Evolutionary conservation across 345 rosid species (phyloP), one percentile per base, ranked within the genome.

Genomic region (Limnanthes douglasii): DNA sequence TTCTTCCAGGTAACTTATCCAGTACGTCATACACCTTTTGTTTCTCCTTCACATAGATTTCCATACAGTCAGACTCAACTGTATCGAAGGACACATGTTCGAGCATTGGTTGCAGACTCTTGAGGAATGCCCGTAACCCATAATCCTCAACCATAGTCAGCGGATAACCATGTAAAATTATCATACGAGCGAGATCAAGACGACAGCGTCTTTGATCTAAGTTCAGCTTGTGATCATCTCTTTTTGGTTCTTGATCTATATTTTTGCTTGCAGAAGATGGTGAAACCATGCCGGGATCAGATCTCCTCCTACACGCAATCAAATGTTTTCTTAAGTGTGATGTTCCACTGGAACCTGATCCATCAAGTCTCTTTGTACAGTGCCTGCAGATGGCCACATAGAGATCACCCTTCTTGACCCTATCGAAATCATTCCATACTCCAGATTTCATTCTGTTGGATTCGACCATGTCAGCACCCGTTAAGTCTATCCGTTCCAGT

Each of bases 371-470:
- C 58, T 72, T 83, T 51, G 78, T 70, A 48, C 95, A 83, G 33
- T 78, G 95, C 60, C 77, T 62, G 53, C 95, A 83, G 44, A 83
- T 61, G 21, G 95, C 95, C 9, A 75, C 60, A 34, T 43, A 69
- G 2, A 54, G 64, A 3, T 83, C 92, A 1, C 86, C 92, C 46
- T 68, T 75, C 48, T 70, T 78, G 13, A 75, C 69, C 46, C 82
- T 56, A 47, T 83, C 95, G 20, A 78, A 83, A 61, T 83, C 95
- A 30, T 74, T 83, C 95, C 95, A 83, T 17, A 83, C 95, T 11
- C 65, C 72, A 49, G 95, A 83, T 51, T 78, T 83, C 41, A 83
- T 44, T 47, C 90, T 65, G 60, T 72, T 69, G 1, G 92, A 69
- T 43, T 72, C 75, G 29, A 75, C 64, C 10, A 68, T 53, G 49